These are phyloP conservation scores for Begonia loranthoides DNA, from an alignment of 306 rosid species.

Conservation along the genomic window DNA sequence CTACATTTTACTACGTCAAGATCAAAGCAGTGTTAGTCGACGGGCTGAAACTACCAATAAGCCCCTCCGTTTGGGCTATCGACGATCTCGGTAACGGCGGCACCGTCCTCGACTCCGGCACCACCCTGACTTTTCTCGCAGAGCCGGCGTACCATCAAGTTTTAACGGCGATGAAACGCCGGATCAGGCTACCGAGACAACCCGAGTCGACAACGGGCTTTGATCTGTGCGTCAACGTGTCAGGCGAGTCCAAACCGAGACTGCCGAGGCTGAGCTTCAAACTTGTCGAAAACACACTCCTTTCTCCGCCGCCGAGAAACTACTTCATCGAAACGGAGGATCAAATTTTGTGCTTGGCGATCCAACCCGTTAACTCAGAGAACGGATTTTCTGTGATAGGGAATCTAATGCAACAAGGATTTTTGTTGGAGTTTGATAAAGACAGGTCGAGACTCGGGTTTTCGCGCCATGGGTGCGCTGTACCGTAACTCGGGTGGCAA, in stretches of 20 bases:
- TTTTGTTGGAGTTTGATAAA: constrained; percentile 52
- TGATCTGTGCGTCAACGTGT: constrained; percentile 54
- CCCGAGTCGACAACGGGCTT: constrained; percentile 21
- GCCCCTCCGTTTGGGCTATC: constrained; percentile 38
- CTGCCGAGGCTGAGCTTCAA: constrained; percentile 41
- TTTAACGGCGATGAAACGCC: constrained; percentile 26
- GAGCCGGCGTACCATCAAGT: constrained; percentile 42
- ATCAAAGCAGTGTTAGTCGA: constrained; percentile 25
- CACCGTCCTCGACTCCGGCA: constrained; percentile 66
- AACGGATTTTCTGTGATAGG: constrained; percentile 61
- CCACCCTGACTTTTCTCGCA: constrained; percentile 36
- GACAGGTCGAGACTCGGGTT: constrained; percentile 57
- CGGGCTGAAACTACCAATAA: constrained; percentile 27
- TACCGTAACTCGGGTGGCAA: constrained; percentile 18
- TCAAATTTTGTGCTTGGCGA: constrained; percentile 44
- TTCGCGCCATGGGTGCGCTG: constrained; percentile 63
- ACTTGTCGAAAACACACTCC: constrained; percentile 24
- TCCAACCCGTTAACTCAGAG: constrained; percentile 36
- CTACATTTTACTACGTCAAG: constrained; percentile 52
- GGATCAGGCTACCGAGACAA: constrained; percentile 12
- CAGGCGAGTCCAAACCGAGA: constrained; percentile 18
- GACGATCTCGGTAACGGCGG: constrained; percentile 55
- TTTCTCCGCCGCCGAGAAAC: constrained; percentile 54
- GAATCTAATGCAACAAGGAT: constrained; percentile 83
- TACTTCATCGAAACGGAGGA: constrained; percentile 46